Base-by-base conservation (phyloP, 768 basidiomycete genomes). In the Chiua virens region DNA sequence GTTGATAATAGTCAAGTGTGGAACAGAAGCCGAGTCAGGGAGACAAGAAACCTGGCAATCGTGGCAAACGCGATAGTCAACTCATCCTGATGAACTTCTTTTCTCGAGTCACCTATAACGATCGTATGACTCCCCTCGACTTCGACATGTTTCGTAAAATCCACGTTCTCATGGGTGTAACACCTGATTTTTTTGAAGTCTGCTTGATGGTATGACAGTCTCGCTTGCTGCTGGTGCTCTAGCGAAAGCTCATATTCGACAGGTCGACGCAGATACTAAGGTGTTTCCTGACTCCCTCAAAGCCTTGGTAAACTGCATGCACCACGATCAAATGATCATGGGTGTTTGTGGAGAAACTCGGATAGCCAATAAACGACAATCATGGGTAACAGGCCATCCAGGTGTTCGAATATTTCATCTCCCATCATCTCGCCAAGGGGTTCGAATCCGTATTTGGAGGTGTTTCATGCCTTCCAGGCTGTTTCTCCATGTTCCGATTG, bases 71-170 rank as follows among this genome's bases (percentile, higher is more conserved):
- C 38, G 97, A 99, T 74, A 93, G 92, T 70, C 97, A 99, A 68
- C 86, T 99, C 58, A 91, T 99, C 64, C 80, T 99, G 62, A 99
- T 99, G 97, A 97, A 98, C 74, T 99, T 99, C 71, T 98, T 98
- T 76, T 96, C 93, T 43, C 86, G 92, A 41, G 97, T 99, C 61
- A 99, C 97, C 17, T 99, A 98, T 73, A 98, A 99, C 69, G 97
- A 99, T 67, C 89, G 96, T 52, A 98, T 99, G 95, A 82, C 82
- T 23, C 97, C 97, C 8, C 80, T 99, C 61, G 97, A 99, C 67
- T 99, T 92, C 65, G 97, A 99, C 72, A 77, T 99, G 32, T 99
- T 99, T 79, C 84, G 97, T 46, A 98, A 98, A 75, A 85, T 93
- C 4, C 94, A 98, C 61, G 79, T 87, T 27, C 79, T 99, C 30